A percentile compares a stretch with the other conserved stretches of the same genome.
phyloP scores from a whole-genome alignment of 202 grass and related monocot genomes.

The Cymbopogon flexuosus region DNA sequence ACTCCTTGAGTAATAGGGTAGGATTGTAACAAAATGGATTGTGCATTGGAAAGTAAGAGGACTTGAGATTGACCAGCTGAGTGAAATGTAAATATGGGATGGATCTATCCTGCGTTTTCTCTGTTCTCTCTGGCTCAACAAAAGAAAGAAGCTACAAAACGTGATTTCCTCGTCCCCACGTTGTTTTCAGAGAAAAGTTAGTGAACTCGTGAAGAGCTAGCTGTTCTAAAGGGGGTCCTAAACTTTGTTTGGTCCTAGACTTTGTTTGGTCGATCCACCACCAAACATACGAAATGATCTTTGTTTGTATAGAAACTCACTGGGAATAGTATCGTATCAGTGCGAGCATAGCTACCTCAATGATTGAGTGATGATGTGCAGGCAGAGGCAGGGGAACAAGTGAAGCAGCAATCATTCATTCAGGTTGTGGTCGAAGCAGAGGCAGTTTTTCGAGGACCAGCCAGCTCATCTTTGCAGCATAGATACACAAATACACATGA shows the following conservation, averaged over 20 bases:
- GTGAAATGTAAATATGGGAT: conserved; percentile 24
- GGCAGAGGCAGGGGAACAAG: not conserved
- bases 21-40: not conserved
- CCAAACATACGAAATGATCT: not conserved
- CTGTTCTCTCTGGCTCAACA: too few species aligned
- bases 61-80: not conserved
- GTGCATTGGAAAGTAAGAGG: not conserved
- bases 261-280: not conserved
- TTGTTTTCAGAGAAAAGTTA: too few species aligned
- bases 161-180: too few species aligned
- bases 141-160: too few species aligned
- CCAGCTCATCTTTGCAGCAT: not conserved
- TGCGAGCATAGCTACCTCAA: not conserved
- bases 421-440: not conserved
- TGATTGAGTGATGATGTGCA: conserved; percentile 25
- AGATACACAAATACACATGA: too few species aligned
- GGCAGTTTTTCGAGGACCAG: not conserved
- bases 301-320: not conserved
- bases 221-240: too few species aligned
- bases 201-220: too few species aligned
- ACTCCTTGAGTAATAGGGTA: too few species aligned
- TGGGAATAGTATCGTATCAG: too few species aligned
- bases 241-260: too few species aligned
- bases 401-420: not conserved
- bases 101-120: not conserved